Conservation (phyloP, 768 basidiomycete species). For the Panaeolus cyanescens region DNA sequence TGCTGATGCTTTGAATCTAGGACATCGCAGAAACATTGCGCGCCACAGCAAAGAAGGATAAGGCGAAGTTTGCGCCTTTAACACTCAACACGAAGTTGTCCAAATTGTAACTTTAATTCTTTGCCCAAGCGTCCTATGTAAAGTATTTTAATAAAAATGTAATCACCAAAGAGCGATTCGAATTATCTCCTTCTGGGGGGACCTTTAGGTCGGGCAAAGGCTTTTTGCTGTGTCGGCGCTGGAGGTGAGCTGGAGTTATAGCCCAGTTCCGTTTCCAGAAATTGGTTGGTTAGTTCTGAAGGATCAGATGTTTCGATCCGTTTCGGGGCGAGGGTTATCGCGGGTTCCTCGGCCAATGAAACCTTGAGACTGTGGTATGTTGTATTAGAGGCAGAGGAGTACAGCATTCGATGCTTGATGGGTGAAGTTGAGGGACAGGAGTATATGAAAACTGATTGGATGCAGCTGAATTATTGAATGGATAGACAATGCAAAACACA, state of each 20-base stretch:
- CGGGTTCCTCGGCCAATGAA: slow-evolving; percentile 44
- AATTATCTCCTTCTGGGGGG: slow-evolving; percentile 48
- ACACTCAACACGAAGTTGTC: slow-evolving; percentile 19
- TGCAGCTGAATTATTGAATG: background rate
- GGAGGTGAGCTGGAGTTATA: slow-evolving; percentile 16
- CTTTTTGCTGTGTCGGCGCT: slow-evolving; percentile 36
- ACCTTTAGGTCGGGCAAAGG: slow-evolving; percentile 72
- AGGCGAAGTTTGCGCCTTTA: slow-evolving; percentile 29
- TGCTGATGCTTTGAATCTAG: slow-evolving; percentile 18
- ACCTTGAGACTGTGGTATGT: slow-evolving; percentile 60
- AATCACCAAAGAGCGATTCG: background rate
- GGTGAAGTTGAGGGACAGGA: slow-evolving; percentile 83
- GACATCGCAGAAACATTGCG: slow-evolving; percentile 37
- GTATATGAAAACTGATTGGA: slow-evolving; percentile 78
- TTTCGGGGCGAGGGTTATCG: slow-evolving; percentile 45
- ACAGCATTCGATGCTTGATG: slow-evolving; percentile 87
- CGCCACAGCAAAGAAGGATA: slow-evolving; percentile 32
- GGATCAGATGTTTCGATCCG: slow-evolving; percentile 89
- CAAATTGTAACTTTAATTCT: slow-evolving; percentile 10
- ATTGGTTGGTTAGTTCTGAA: slow-evolving; percentile 64
- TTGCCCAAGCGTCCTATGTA: background rate
- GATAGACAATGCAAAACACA: slow-evolving; percentile 16
- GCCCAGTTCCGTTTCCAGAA: slow-evolving; percentile 61
- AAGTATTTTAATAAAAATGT: background rate
- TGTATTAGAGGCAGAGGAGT: slow-evolving; percentile 68